Evolutionary conservation across 345 rosid genomes (phyloP), one percentile per base, ranked within the genome.

Genomic region (Hevea brasiliensis): DNA sequence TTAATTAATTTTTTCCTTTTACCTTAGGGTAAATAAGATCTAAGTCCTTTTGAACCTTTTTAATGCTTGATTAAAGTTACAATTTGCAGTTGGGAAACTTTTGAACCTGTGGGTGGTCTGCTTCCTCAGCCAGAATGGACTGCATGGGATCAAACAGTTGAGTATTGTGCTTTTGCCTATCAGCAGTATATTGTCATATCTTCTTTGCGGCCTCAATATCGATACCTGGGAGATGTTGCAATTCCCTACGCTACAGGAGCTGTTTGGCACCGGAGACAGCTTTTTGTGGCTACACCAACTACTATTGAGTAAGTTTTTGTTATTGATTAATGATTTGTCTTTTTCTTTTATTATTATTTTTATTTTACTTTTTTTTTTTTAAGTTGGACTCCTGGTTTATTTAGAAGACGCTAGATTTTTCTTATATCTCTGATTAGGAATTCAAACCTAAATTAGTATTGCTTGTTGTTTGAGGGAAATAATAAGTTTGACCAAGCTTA

Each of bases 91-190:
- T 95, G 99, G 99, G 99, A 92, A 81, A 92, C 87, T 81, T 95
- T 92, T 83, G 90, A 91, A 82, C 96, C 99, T 48, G 94, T 95
- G 47, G 97, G 99, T 74, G 89, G 85, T 71, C 85, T 95, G 82
- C 92, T 95, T 87, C 96, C 98, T 86, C 99, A 92, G 84, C 99
- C 98, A 73, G 99, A 95, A 72, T 95, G 98, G 98, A 86, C 99
- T 62, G 98, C 98, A 67, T 95, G 99, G 99, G 99, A 95, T 83
- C 92, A 91, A 82, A 95, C 96, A 61, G 99, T 92, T 75, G 99
- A 95, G 80, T 90, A 95, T 78, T 95, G 98, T 84, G 99, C 99
- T 20, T 91, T 95, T 82, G 96, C 93, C 21, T 92, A 92, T 83
- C 99, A 89, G 76, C 87, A 90, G 17, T 95, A 89, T 76, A 89